Percentiles rank a stretch among this genome's conserved stretches.
Evolutionary conservation across 371 early-diverging fungal genomes (phyloP).

Genomic region (Quaeritorhiza haematococci): DNA sequence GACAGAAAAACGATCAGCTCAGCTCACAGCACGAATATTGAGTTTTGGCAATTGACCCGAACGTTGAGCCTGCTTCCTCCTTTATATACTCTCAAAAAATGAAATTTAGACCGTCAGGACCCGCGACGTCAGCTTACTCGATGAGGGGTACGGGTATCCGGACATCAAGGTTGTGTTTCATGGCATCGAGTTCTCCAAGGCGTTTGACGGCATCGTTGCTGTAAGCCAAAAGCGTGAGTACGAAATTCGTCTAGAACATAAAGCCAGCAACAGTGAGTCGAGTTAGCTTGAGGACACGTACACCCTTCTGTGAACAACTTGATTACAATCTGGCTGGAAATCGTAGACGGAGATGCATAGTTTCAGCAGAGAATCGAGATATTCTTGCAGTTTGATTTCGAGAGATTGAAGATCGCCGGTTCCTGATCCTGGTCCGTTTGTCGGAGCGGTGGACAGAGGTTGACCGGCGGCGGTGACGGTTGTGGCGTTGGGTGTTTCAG

Average conservation of each 20-base stretch:
- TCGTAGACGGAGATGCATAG: conserved; percentile 64
- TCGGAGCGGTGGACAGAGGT: no score
- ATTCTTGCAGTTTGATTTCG: conserved; percentile 54
- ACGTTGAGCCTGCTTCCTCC: no score
- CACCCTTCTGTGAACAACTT: conserved; percentile 62
- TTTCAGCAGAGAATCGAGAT: conserved; percentile 58
- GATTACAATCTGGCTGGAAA: conserved; percentile 62
- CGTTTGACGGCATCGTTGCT: conserved; percentile 12
- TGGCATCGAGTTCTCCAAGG: conserved; percentile 6
- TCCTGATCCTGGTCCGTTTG: no score
- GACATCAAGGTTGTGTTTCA: conserved; percentile 2
- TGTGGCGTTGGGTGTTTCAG: no score
- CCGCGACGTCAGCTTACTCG: conserved; percentile 12
- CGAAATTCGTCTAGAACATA: no score
- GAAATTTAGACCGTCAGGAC: no score
- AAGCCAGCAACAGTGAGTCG: no score
- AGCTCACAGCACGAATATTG: neutral
- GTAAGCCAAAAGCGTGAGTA: no score
- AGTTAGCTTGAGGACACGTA: no score
- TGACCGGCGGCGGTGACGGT: no score
- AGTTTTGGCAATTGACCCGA: no score
- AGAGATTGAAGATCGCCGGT: no score
- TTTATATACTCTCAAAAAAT: conserved; percentile 8
- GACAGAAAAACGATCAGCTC: neutral
- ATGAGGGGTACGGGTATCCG: conserved; percentile 3